These are phyloP conservation scores for Talaromyces ruber DNA, from an alignment of 495 filamentous ascomycete genomes.

Conservation along the genomic window DNA sequence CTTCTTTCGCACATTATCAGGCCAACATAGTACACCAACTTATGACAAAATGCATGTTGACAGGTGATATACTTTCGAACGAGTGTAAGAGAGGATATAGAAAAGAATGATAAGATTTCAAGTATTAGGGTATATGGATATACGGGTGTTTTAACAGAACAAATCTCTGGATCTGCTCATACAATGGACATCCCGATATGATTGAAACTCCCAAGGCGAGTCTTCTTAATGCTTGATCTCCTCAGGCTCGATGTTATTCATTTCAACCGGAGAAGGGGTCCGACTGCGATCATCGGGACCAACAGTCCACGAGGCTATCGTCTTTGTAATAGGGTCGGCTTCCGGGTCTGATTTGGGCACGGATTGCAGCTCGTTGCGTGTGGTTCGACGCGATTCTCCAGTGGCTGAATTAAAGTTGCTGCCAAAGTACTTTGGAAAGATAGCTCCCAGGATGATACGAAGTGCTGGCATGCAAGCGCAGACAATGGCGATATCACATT, in stretches of 20 bases:
- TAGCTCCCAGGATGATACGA: constrained; percentile 11
- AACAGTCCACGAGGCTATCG: constrained; percentile 3
- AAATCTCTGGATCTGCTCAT: background rate
- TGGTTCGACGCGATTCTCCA: background rate
- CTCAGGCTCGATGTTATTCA: background rate
- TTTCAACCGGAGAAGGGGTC: background rate
- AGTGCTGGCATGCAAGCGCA: constrained; percentile 35
- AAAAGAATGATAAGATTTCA: background rate
- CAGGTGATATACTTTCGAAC: background rate
- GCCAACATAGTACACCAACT: background rate
- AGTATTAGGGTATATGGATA: background rate
- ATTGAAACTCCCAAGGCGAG: background rate
- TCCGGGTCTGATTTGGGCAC: background rate
- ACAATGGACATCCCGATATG: background rate
- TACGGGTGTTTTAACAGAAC: background rate
- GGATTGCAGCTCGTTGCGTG: background rate
- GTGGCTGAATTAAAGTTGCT: constrained; percentile 3
- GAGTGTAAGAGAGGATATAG: background rate
- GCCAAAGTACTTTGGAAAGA: constrained; percentile 12
- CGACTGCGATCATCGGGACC: background rate
- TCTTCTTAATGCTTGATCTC: background rate
- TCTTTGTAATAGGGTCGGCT: constrained; percentile 5
- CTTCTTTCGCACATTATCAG: background rate
- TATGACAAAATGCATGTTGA: background rate
- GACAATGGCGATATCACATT: constrained; percentile 38